phyloP scores from a whole-genome alignment of 352 stramenopile species.

The Blastocystis sp. region DNA sequence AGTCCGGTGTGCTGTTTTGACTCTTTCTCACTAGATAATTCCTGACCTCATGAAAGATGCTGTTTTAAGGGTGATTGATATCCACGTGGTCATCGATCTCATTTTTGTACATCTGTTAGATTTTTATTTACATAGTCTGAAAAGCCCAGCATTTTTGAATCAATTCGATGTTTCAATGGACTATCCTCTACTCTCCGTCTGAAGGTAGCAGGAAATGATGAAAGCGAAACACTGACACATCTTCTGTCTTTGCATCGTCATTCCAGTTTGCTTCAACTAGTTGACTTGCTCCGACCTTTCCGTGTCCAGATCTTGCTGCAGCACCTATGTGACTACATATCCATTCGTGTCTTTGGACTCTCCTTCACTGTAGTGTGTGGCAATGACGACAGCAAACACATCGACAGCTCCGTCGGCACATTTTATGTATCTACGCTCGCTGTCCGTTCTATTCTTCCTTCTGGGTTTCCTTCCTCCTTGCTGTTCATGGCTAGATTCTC shows the following conservation, averaged over 20 bases:
- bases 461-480: background rate
- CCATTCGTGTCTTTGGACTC: background rate
- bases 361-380: background rate
- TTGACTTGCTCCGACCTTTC: background rate
- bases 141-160: background rate
- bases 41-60: constrained; percentile 21
- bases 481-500: background rate
- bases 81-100: background rate
- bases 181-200: background rate
- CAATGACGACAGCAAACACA: background rate
- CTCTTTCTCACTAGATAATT: background rate
- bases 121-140: background rate
- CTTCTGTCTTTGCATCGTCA: background rate
- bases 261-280: background rate
- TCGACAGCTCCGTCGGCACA: background rate
- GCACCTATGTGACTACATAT: background rate
- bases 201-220: background rate
- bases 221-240: background rate
- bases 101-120: background rate
- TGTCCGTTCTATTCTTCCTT: background rate
- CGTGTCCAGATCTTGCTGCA: background rate
- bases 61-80: background rate
- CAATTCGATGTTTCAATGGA: background rate
- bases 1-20: background rate
- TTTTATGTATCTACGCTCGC: background rate